Conservation (phyloP, 2,329 filamentous ascomycete genomes). For the Colletotrichum sp. region DNA sequence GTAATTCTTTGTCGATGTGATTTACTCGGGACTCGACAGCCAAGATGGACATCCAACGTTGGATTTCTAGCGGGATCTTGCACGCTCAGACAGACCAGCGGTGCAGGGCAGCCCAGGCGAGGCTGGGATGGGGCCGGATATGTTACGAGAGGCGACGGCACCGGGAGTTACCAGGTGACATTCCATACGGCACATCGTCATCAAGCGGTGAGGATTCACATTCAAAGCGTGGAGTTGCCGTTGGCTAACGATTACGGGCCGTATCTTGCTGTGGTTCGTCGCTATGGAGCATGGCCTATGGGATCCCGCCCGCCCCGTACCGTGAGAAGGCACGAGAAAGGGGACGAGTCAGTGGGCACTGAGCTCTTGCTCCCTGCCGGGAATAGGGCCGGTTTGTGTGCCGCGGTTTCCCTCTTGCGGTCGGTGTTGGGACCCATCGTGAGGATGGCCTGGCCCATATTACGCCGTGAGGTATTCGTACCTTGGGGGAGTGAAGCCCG, state of each 20-base stretch:
- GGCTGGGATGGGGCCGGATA: background rate
- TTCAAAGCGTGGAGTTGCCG: constrained; percentile 10
- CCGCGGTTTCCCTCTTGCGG: background rate
- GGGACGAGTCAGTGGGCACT: constrained; percentile 12
- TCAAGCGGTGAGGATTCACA: constrained; percentile 19
- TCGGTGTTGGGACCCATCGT: constrained; percentile 3
- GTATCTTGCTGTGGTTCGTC: constrained; percentile 12
- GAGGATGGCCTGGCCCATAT: background rate
- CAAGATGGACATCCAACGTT: background rate
- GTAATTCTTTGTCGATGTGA: background rate
- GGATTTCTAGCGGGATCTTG: background rate
- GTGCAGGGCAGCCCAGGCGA: background rate
- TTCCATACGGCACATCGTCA: constrained; percentile 8
- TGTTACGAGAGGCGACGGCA: constrained; percentile 2
- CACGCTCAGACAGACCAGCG: background rate
- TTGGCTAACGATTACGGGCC: constrained; percentile 19
- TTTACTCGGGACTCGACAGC: background rate
- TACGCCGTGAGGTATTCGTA: background rate
- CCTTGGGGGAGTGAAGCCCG: background rate
- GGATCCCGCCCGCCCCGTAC: background rate
- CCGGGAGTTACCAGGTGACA: constrained; percentile 13
- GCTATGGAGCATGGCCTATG: background rate
- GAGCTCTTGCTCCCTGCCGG: background rate
- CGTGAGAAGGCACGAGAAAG: constrained; percentile 1
- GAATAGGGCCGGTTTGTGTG: constrained; percentile 10